Conservation (phyloP, 1,284 basidiomycete genomes). For the Apiotrichum sp. region DNA sequence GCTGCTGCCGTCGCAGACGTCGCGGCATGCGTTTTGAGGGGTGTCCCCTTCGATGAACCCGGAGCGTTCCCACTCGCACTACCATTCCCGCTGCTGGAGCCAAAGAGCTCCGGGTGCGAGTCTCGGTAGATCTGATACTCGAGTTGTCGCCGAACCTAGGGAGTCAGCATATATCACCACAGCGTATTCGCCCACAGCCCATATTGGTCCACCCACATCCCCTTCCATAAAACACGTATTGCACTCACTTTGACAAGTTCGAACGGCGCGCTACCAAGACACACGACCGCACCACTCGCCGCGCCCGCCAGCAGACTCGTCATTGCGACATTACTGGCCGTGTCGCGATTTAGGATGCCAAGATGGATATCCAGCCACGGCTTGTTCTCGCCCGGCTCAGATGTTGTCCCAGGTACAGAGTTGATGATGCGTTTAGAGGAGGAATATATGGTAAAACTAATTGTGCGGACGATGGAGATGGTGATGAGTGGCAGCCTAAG, state of each 20-base stretch:
- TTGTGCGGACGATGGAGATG: conserved; percentile 89
- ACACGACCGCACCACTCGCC: conserved; percentile 44
- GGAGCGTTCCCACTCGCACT: no score
- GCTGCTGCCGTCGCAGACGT: neutral
- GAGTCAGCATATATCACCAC: no score
- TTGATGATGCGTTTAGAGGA: conserved; percentile 76
- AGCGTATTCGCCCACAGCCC: no score
- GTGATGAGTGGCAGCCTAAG: conserved; percentile 82
- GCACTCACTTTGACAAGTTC: conserved; percentile 82
- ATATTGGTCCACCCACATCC: no score
- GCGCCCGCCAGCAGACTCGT: conserved; percentile 48
- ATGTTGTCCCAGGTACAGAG: conserved; percentile 23
- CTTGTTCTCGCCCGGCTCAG: conserved; percentile 1
- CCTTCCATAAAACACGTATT: no score
- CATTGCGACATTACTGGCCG: conserved; percentile 62
- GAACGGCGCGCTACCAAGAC: conserved; percentile 68
- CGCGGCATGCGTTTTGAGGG: no score
- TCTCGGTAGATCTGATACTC: conserved; percentile 72
- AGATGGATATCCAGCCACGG: conserved; percentile 35
- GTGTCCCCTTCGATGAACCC: no score
- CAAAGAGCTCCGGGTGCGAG: conserved; percentile 30
- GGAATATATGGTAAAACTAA: conserved; percentile 88
- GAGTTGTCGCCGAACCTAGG: conserved; percentile 76
- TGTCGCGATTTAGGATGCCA: conserved; percentile 33
- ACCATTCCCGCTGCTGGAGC: no score